A percentile compares a stretch with the other conserved stretches of the same genome.
These are phyloP conservation scores for Ophiocordyceps camponoti-rufipedis DNA, from an alignment of 2,329 filamentous ascomycete species.

Conservation along the genomic window DNA sequence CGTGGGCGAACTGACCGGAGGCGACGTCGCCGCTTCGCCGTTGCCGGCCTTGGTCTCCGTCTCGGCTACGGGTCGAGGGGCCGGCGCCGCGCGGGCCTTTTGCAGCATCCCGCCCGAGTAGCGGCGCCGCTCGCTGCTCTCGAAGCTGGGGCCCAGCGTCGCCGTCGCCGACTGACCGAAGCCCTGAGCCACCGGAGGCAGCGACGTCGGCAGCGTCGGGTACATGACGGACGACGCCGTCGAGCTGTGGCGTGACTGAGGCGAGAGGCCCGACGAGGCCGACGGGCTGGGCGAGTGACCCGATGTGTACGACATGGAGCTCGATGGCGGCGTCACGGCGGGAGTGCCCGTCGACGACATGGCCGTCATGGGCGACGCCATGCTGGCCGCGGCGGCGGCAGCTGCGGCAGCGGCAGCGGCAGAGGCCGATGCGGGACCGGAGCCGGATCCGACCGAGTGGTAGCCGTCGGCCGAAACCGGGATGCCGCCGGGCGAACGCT, in stretches of 20 bases:
- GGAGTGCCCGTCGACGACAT: slow-evolving; percentile 51
- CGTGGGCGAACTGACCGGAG: slow-evolving; percentile 28
- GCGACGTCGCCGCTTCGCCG: too few relatives aligned
- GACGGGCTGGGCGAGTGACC: slow-evolving; percentile 59
- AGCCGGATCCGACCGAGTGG: slow-evolving; percentile 14
- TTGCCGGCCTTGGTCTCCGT: slow-evolving; percentile 2
- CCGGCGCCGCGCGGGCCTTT: slow-evolving; percentile 28
- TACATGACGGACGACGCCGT: slow-evolving; percentile 49
- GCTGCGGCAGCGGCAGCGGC: too few relatives aligned
- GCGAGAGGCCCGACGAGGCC: slow-evolving; percentile 46
- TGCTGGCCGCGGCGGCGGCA: slow-evolving; percentile 26
- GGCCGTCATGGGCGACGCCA: slow-evolving; percentile 41
- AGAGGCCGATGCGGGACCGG: too few relatives aligned
- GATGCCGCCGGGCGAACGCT: slow-evolving; percentile 15
- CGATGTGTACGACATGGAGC: slow-evolving; percentile 58
- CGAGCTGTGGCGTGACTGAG: slow-evolving; percentile 42
- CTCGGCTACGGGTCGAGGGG: slow-evolving; percentile 14
- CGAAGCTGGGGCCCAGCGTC: slow-evolving; percentile 50
- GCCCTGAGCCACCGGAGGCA: slow-evolving; percentile 48
- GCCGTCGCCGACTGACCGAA: slow-evolving; percentile 53
- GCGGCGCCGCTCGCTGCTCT: slow-evolving; percentile 42
- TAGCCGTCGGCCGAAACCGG: slow-evolving; percentile 17
- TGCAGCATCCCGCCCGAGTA: slow-evolving; percentile 52
- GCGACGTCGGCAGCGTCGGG: slow-evolving; percentile 39
- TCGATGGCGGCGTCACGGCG: slow-evolving; percentile 59